These are phyloP conservation scores for Kodamaea alishanica DNA, from an alignment of 1,139 yeast species.

Conservation along the genomic window DNA sequence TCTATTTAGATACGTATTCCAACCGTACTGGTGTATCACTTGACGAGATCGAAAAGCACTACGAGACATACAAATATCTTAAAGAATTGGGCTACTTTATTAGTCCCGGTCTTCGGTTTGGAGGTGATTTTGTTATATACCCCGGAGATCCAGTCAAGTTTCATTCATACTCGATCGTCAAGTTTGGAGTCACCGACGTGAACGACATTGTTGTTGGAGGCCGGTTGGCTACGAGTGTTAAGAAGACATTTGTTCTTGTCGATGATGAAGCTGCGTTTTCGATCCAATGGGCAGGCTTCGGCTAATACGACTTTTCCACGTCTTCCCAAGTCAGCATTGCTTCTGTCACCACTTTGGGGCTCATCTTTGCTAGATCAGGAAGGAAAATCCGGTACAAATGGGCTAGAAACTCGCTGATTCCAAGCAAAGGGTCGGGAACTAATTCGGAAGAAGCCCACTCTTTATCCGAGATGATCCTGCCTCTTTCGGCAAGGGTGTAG, in stretches of 20 bases:
- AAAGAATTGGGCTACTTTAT: constrained; percentile 50
- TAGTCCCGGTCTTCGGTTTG: constrained; percentile 87
- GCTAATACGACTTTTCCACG: constrained; percentile 25
- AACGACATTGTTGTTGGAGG: constrained; percentile 76
- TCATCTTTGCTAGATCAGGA: no score
- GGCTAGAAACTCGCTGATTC: background rate
- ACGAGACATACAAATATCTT: constrained; percentile 28
- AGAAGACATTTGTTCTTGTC: constrained; percentile 75
- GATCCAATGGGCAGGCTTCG: constrained; percentile 82
- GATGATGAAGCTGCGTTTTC: constrained; percentile 50
- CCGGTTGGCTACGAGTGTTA: constrained; percentile 86
- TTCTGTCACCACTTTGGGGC: no score
- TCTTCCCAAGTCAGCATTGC: no score
- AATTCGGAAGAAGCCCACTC: background rate
- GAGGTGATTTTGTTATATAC: constrained; percentile 83
- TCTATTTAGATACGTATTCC: background rate
- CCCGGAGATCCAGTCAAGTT: constrained; percentile 93
- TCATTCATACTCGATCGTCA: constrained; percentile 82
- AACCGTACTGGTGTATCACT: background rate
- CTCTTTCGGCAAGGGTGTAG: no score
- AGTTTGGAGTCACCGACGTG: constrained; percentile 47
- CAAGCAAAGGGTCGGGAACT: constrained; percentile 1
- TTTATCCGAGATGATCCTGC: background rate
- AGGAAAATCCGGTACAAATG: no score
- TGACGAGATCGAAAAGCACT: constrained; percentile 6